Base-by-base conservation (phyloP, 345 rosid genomes). In the Syzygium aromaticum region DNA sequence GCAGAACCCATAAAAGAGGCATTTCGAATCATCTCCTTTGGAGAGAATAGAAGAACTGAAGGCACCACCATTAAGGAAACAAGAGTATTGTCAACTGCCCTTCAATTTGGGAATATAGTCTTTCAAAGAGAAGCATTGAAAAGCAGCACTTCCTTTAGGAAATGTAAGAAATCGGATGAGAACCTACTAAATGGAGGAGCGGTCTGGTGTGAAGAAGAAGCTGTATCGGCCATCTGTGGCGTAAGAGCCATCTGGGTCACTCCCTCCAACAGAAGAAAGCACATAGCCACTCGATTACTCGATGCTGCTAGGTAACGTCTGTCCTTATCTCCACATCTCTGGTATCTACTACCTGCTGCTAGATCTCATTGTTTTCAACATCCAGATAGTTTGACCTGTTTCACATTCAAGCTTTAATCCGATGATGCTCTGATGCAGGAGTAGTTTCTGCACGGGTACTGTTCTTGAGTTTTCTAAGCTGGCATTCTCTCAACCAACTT, bases 241-340 rank as follows among this genome's bases (percentile, higher is more conserved):
- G 87, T 98, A 51, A 92, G 99, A 92, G 99, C 96, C 8, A 90
- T 96, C 63, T 96, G 99, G 99, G 97, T 96, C 84, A 89, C 96
- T 86, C 98, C 98, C 54, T 92, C 93, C 63, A 94, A 95, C 90
- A 93, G 99, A 92, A 94, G 96, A 90, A 95, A 93, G 90, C 92
- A 92, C 86, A 89, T 96, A 85, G 99, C 99, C 10, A 94, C 91
- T 52, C 90, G 59, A 33, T 93, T 98, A 84, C 93, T 98, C 14
- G 96, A 98, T 77, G 96, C 95, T 82, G 91, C 89, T n/a, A 94
- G 98, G 99, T 95, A 93, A 88, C 67, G 11, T 57, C 59, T 11
- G n/a, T 14, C 8, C 85, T 61, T 87, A 53, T 64, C 53, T 25
- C 51, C 64, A 40, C 13, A 73, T 77, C 49, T 12, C 64, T 7